A percentile compares a stretch with the other conserved stretches of the same genome.
phyloP scores from a whole-genome alignment of 2,329 filamentous ascomycete species.

The Aspergillus intermedius region DNA sequence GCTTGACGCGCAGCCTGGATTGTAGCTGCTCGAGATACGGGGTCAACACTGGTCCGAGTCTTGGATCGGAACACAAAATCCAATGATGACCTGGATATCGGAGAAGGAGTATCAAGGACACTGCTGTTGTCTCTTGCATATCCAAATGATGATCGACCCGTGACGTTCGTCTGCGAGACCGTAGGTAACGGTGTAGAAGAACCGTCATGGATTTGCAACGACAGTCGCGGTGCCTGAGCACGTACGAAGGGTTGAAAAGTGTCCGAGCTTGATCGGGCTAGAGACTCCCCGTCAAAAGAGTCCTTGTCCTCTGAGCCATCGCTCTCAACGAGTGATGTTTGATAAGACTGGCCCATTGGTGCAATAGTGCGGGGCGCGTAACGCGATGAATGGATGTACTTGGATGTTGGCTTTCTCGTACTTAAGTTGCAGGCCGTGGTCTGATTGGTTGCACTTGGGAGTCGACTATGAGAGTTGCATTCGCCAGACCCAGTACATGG shows the following conservation, averaged over 20 bases:
- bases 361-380: conserved; percentile 51
- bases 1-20: conserved; percentile 52
- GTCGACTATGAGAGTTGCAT: conserved; percentile 44
- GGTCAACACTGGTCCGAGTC: conserved; percentile 45
- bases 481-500: conserved; percentile 31
- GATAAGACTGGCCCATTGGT: conserved; percentile 45
- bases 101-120: conserved; percentile 45
- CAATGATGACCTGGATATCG: conserved; percentile 50
- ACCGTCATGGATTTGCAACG: conserved; percentile 33
- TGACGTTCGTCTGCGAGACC: conserved; percentile 48
- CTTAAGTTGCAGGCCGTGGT: conserved; percentile 42
- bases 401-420: conserved; percentile 43
- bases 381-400: conserved; percentile 51
- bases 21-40: conserved; percentile 49
- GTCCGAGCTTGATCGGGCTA: conserved; percentile 16
- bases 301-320: conserved; percentile 39
- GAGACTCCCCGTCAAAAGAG: conserved; percentile 40
- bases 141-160: conserved; percentile 41
- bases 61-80: conserved; percentile 50
- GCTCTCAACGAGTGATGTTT: conserved; percentile 43
- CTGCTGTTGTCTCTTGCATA: conserved; percentile 46
- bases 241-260: conserved; percentile 21
- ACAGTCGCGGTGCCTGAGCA: conserved; percentile 27
- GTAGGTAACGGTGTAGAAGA: conserved; percentile 44
- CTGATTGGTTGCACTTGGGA: conserved; percentile 51